Evolutionary conservation across 352 stramenopile species (phyloP).

Genomic region (Saprolegnia diclina): DNA sequence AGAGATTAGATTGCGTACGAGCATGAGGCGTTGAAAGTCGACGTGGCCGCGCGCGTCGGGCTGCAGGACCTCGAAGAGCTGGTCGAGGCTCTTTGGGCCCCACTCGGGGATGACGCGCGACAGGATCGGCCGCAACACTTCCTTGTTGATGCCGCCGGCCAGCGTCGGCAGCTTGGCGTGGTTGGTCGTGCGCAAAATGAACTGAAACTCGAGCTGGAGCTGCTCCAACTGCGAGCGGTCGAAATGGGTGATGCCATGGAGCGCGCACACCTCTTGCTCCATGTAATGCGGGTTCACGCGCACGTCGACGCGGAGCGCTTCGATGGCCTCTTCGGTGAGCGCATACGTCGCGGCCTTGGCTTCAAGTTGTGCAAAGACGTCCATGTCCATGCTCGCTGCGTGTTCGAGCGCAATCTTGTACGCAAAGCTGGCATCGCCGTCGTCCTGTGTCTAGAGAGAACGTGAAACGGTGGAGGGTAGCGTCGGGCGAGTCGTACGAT

Average conservation of each 20-base stretch:
- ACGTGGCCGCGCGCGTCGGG: conserved; percentile 58
- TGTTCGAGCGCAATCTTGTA: conserved; percentile 59
- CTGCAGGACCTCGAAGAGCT: conserved; percentile 43
- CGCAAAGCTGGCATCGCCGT: conserved; percentile 62
- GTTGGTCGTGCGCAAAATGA: conserved; percentile 42
- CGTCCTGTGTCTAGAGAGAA: conserved; percentile 37
- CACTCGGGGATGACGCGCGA: conserved; percentile 52
- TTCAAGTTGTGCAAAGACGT: conserved; percentile 31
- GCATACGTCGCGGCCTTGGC: conserved; percentile 41
- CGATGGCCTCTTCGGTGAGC: conserved; percentile 52
- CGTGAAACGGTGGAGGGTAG: background rate
- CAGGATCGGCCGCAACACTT: conserved; percentile 29
- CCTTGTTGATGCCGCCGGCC: conserved; percentile 45
- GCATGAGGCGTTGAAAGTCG: conserved; percentile 53
- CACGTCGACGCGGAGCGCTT: conserved; percentile 50
- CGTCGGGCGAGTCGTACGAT: conserved; percentile 21
- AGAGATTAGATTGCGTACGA: conserved; percentile 34
- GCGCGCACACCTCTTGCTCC: conserved; percentile 45
- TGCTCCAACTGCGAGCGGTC: conserved; percentile 43
- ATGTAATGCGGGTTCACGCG: conserved; percentile 44
- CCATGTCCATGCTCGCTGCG: conserved; percentile 35
- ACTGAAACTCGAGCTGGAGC: conserved; percentile 64
- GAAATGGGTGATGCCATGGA: conserved; percentile 50
- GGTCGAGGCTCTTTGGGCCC: conserved; percentile 37
- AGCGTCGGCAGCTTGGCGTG: conserved; percentile 35